Conservation (phyloP, 2,329 filamentous ascomycete species). For the Plenodomus tracheiphilus region DNA sequence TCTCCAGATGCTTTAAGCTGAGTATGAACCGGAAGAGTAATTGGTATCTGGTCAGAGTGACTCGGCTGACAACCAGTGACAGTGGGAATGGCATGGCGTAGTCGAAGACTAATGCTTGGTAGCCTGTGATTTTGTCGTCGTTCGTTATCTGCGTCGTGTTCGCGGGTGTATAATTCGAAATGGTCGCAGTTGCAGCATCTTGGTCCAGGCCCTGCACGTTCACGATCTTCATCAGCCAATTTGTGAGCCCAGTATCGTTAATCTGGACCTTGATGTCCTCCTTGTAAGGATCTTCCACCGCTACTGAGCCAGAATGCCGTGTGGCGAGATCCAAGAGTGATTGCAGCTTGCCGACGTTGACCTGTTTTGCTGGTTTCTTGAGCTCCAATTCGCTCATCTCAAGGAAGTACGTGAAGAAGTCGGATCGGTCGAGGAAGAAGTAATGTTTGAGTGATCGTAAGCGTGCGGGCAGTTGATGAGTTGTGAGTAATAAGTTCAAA, state of each 20-base stretch:
- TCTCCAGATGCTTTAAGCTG: conserved; percentile 86
- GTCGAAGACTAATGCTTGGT: conserved; percentile 90
- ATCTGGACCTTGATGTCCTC: conserved; percentile 98
- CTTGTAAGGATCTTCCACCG: conserved; percentile 94
- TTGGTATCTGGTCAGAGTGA: conserved; percentile 96
- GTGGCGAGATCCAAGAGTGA: conserved; percentile 93
- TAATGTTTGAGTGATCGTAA: conserved; percentile 95
- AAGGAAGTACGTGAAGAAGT: conserved; percentile 98
- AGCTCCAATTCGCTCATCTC: conserved; percentile 89
- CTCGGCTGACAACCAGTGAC: conserved; percentile 91
- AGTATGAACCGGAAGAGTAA: conserved; percentile 92
- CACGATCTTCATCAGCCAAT: conserved; percentile 93
- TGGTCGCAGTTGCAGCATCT: conserved; percentile 63
- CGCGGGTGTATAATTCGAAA: conserved; percentile 73
- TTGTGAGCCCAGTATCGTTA: conserved; percentile 91
- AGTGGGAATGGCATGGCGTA: conserved; percentile 94
- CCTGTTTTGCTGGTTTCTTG: conserved; percentile 81
- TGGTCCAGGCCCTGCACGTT: conserved; percentile 95
- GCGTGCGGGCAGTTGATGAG: conserved; percentile 84
- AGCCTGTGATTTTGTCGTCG: conserved; percentile 85
- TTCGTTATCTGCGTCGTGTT: conserved; percentile 63
- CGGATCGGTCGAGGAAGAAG: conserved; percentile 96
- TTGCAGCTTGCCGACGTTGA: conserved; percentile 92
- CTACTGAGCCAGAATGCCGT: conserved; percentile 92
- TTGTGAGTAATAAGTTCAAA: conserved; percentile 86